Evolutionary conservation across 805 yeast species (phyloP).

Genomic region (Saturnispora zaruensis): DNA sequence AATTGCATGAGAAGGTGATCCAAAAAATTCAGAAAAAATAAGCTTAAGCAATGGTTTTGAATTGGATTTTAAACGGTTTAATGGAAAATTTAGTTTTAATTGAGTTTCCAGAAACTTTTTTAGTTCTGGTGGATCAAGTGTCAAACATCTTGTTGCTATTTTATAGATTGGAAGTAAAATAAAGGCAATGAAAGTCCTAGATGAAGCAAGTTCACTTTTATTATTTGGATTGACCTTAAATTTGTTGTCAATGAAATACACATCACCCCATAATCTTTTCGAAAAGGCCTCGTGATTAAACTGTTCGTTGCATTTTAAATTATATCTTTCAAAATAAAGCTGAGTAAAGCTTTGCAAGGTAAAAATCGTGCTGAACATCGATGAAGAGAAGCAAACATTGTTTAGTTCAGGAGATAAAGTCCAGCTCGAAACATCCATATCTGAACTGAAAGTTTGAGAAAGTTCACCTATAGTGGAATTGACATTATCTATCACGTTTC

Average conservation of each 20-base stretch:
- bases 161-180: slow-evolving; percentile 78
- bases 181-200: slow-evolving; percentile 51
- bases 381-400: slow-evolving; percentile 71
- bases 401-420: slow-evolving; percentile 50
- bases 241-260: slow-evolving; percentile 42
- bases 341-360: slow-evolving; percentile 56
- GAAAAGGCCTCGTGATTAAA: slow-evolving; percentile 36
- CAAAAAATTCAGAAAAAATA: slow-evolving; percentile 49
- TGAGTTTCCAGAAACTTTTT: slow-evolving; percentile 37
- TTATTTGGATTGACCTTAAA: slow-evolving; percentile 33
- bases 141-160: slow-evolving; percentile 49
- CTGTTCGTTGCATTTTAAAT: slow-evolving; percentile 13
- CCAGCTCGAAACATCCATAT: not conserved
- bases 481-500: slow-evolving; percentile 52
- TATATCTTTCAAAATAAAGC: slow-evolving; percentile 35
- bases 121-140: slow-evolving; percentile 40
- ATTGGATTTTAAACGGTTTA: slow-evolving; percentile 40
- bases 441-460: slow-evolving; percentile 12
- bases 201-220: slow-evolving; percentile 17
- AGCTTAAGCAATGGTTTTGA: slow-evolving; percentile 48
- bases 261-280: slow-evolving; percentile 68
- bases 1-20: slow-evolving; percentile 38
- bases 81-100: slow-evolving; percentile 37
- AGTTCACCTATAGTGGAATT: slow-evolving; percentile 40
- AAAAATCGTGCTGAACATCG: slow-evolving; percentile 55